Conservation (phyloP, 1,284 basidiomycete genomes). For the Sporisorium sorghi region DNA sequence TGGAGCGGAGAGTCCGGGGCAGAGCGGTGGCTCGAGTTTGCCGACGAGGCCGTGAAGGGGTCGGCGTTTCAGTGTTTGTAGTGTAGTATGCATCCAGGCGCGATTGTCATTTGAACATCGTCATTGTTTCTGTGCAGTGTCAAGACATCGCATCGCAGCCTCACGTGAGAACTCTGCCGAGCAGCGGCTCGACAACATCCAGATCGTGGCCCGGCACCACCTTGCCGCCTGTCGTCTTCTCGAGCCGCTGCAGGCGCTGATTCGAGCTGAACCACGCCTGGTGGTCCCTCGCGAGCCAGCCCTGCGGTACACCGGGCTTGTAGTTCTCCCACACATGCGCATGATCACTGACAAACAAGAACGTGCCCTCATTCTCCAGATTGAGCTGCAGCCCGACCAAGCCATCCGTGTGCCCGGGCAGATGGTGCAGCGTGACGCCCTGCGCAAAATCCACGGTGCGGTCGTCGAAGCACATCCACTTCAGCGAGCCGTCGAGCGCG, state of each 20-base stretch:
- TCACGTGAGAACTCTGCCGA: conserved; percentile 37
- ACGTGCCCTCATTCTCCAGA: conserved; percentile 56
- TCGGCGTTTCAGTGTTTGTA: too few species aligned
- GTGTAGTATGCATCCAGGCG: too few species aligned
- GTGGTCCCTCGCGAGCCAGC: conserved; percentile 60
- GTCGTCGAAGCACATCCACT: conserved; percentile 66
- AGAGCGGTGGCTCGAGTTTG: conserved; percentile 20
- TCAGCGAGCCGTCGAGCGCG: conserved; percentile 44
- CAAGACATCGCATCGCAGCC: neutral
- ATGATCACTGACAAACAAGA: conserved; percentile 56
- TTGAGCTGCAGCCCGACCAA: conserved; percentile 64
- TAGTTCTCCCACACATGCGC: conserved; percentile 59
- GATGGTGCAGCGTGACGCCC: conserved; percentile 63
- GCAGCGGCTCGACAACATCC: conserved; percentile 35
- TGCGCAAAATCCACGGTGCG: conserved; percentile 57
- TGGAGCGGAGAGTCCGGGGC: conserved; percentile 24
- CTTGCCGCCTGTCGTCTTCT: conserved; percentile 48
- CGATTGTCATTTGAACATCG: neutral
- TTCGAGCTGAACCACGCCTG: conserved; percentile 61
- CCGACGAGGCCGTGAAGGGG: conserved; percentile 13
- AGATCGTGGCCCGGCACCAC: conserved; percentile 58
- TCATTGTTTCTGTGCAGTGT: neutral
- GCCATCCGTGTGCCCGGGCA: conserved; percentile 65
- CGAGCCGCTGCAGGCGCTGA: conserved; percentile 54
- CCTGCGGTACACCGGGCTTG: conserved; percentile 56